Evolutionary conservation across 2,329 filamentous ascomycete species (phyloP).

Genomic region (Teratosphaeria zuluensis): DNA sequence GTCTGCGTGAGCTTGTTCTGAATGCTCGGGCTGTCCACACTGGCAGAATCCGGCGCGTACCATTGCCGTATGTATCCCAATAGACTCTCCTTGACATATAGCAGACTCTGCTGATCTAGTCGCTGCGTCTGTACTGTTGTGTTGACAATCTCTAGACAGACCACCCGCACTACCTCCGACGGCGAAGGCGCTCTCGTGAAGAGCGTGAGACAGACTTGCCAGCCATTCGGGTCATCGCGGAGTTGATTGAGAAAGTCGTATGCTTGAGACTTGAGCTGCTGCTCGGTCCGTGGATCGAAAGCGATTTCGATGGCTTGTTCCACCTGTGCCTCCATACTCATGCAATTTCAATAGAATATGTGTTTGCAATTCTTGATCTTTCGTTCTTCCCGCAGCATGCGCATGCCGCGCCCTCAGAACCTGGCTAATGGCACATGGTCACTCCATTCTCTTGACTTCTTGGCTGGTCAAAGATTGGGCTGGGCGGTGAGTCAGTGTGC

Average conservation of each 20-base stretch:
- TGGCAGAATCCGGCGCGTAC: slow-evolving; percentile 50
- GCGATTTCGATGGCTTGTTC: slow-evolving; percentile 94
- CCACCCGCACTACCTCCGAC: slow-evolving; percentile 77
- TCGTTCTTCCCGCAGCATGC: slow-evolving; percentile 4
- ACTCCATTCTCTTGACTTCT: not conserved
- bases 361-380: not conserved
- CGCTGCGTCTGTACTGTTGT: slow-evolving; percentile 74
- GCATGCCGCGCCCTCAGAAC: slow-evolving; percentile 4
- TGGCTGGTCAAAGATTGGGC: not conserved
- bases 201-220: slow-evolving; percentile 79
- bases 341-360: not conserved
- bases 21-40: slow-evolving; percentile 63
- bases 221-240: slow-evolving; percentile 71
- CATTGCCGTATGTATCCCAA: slow-evolving; percentile 69
- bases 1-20: slow-evolving; percentile 98
- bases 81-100: slow-evolving; percentile 69
- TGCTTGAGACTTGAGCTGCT: slow-evolving; percentile 67
- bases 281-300: slow-evolving; percentile 70
- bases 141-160: slow-evolving; percentile 87
- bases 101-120: slow-evolving; percentile 62
- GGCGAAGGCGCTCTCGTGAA: slow-evolving; percentile 68
- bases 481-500: slow-evolving; percentile 3
- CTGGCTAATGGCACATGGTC: slow-evolving; percentile 3
- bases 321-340: slow-evolving; percentile 49
- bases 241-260: slow-evolving; percentile 71